These are phyloP conservation scores for Papiliotrema terrestris DNA, from an alignment of 1,284 basidiomycete species.

Conservation along the genomic window DNA sequence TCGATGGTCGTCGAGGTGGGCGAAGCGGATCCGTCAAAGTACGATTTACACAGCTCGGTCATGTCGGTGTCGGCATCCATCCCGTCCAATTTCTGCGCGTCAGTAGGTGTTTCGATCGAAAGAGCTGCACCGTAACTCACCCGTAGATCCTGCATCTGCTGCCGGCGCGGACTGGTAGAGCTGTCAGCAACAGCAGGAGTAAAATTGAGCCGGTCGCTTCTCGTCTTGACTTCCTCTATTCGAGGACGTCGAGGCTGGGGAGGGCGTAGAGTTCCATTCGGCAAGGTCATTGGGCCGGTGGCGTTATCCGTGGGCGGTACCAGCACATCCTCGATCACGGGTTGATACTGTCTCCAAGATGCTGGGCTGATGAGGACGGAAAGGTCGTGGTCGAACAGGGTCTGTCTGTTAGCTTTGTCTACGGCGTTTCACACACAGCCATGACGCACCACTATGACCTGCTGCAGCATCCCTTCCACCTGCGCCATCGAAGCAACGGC, in stretches of 20 bases:
- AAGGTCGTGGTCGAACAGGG: constrained; percentile 19
- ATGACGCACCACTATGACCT: constrained; percentile 28
- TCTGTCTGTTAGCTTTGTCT: constrained; percentile 1
- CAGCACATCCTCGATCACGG: neutral
- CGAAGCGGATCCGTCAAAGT: constrained; percentile 55
- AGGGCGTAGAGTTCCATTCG: neutral
- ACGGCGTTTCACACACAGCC: neutral
- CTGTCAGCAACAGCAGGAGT: constrained; percentile 55
- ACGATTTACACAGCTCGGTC: constrained; percentile 54
- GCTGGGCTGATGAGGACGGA: neutral
- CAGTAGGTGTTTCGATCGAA: neutral
- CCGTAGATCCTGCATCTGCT: constrained; percentile 70
- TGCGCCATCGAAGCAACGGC: constrained; percentile 22
- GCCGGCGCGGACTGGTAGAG: constrained; percentile 44
- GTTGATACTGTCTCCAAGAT: neutral
- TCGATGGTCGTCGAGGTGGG: constrained; percentile 49
- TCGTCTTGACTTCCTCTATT: constrained; percentile 55
- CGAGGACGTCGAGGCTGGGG: neutral
- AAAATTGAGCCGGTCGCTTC: constrained; percentile 76
- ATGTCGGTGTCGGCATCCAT: constrained; percentile 70
- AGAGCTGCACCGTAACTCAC: constrained; percentile 42
- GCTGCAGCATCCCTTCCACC: constrained; percentile 28
- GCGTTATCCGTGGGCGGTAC: neutral
- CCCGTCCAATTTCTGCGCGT: constrained; percentile 68
- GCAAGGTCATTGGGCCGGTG: neutral